Conservation (phyloP, 345 rosid species). For the Melastoma malabathricum region DNA sequence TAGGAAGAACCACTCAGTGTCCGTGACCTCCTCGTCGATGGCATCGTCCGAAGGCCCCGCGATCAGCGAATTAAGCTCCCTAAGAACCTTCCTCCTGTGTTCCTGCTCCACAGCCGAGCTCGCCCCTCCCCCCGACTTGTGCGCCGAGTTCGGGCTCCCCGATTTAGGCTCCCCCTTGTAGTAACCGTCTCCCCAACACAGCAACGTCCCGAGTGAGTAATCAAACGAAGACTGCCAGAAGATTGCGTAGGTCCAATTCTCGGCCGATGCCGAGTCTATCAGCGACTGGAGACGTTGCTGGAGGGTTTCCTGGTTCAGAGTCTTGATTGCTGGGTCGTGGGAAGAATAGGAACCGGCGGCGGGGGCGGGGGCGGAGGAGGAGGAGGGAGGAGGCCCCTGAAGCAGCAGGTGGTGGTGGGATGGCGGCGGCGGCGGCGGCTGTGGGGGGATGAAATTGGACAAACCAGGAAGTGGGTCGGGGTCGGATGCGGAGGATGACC, state of each 20-base stretch:
- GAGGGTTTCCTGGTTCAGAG: constrained; percentile 51
- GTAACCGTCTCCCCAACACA: constrained; percentile 85
- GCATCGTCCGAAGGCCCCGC: constrained; percentile 49
- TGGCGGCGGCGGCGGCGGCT: too few relatives aligned
- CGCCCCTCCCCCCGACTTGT: constrained; percentile 20
- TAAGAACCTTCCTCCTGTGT: constrained; percentile 53
- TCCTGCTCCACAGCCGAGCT: constrained; percentile 49
- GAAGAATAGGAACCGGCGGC: background rate
- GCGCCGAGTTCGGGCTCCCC: too few relatives aligned
- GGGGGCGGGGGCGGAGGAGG: constrained; percentile 13
- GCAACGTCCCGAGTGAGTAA: constrained; percentile 36
- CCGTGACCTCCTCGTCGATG: constrained; percentile 71
- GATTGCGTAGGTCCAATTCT: constrained; percentile 78
- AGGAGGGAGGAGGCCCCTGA: background rate
- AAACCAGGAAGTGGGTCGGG: constrained; percentile 48
- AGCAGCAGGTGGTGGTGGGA: too few relatives aligned
- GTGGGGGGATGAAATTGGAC: constrained; percentile 21
- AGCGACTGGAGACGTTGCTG: constrained; percentile 71
- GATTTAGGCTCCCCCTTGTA: constrained; percentile 65
- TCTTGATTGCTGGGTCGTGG: too few relatives aligned
- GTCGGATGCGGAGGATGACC: constrained; percentile 36
- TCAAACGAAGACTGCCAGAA: constrained; percentile 80
- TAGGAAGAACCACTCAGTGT: constrained; percentile 86
- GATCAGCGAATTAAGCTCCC: constrained; percentile 67
- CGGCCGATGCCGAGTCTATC: constrained; percentile 43